phyloP scores from a whole-genome alignment of 306 rosid species.

The Trifolium fragiferum region DNA sequence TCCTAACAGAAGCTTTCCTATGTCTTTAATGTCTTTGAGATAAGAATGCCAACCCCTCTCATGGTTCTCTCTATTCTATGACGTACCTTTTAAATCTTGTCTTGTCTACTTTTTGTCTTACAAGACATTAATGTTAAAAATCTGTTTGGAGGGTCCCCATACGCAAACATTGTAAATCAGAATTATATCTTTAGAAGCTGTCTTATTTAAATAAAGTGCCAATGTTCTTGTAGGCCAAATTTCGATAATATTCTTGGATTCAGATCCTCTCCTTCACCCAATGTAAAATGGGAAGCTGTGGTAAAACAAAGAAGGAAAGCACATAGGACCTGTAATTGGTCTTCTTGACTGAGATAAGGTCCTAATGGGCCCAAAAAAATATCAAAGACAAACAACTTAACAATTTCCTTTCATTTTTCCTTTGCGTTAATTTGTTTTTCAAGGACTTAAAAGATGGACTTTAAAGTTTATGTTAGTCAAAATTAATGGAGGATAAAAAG shows the following conservation, averaged over 20 bases:
- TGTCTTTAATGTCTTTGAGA: conserved; percentile 35
- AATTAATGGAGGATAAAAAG: no score
- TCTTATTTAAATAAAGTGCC: conserved; percentile 19
- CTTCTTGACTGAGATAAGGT: background rate
- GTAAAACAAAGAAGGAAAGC: background rate
- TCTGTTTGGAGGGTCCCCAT: conserved; percentile 36
- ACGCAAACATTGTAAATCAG: conserved; percentile 23
- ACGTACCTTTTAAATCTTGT: conserved; percentile 1
- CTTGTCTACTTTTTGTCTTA: conserved; percentile 35
- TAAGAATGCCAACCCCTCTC: conserved; percentile 33
- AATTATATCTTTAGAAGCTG: conserved; percentile 23
- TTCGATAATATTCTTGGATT: background rate
- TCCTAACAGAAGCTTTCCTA: conserved; percentile 28
- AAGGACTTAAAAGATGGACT: no score
- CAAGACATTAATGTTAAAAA: conserved; percentile 21
- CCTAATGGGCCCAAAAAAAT: no score
- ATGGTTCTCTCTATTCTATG: background rate
- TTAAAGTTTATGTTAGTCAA: no score
- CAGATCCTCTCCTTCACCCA: no score
- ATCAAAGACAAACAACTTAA: no score
- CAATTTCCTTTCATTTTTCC: no score
- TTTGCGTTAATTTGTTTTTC: no score
- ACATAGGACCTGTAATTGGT: background rate
- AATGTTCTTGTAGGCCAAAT: background rate
- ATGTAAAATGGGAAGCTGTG: background rate